Percentiles rank a stretch among this genome's conserved stretches.
Conservation (phyloP, 2,329 filamentous ascomycete genomes). For the Leptographium wingfieldii region DNA sequence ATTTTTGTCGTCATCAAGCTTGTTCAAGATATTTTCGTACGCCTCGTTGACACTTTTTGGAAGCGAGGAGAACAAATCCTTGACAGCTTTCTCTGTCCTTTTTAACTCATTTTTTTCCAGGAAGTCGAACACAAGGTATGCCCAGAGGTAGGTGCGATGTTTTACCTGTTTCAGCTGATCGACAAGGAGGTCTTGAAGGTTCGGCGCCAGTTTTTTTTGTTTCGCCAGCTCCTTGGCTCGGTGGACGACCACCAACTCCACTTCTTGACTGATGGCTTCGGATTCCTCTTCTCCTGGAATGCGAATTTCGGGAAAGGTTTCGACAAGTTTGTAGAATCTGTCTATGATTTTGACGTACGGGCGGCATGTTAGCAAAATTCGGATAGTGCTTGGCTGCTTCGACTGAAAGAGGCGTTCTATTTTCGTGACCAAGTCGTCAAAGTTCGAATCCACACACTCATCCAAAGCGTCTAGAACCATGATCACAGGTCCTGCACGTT, state of each 20-base stretch:
- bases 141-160: background rate
- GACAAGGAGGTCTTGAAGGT: background rate
- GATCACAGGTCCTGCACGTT: constrained; percentile 18
- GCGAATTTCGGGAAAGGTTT: background rate
- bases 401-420: background rate
- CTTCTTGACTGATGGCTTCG: background rate
- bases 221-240: background rate
- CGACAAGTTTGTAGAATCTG: background rate
- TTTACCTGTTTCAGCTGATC: background rate
- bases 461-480: constrained; percentile 28
- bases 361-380: background rate
- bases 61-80: background rate
- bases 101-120: background rate
- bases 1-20: background rate
- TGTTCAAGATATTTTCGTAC: background rate
- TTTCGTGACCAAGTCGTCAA: background rate
- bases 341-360: background rate
- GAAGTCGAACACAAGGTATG: background rate
- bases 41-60: background rate
- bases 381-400: background rate
- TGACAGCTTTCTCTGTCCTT: background rate
- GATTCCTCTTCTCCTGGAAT: background rate
- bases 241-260: background rate
- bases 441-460: constrained; percentile 8
- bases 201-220: background rate